phyloP scores from a whole-genome alignment of 164 flowering plant species.

The Tetracentron sinense region DNA sequence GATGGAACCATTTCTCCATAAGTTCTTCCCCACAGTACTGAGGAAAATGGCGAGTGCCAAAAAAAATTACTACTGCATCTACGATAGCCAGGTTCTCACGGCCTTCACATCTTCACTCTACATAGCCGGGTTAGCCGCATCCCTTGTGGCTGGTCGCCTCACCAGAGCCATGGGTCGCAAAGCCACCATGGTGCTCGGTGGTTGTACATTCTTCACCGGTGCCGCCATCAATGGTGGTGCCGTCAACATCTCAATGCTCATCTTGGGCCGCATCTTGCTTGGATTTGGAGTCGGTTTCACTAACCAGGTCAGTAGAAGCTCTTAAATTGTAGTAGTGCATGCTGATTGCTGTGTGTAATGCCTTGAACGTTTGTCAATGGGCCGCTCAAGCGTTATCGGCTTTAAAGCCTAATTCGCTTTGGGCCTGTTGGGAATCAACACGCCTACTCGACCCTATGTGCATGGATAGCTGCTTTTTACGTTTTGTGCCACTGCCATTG shows the following conservation, averaged over 20 bases:
- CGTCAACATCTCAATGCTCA: conserved; percentile 56
- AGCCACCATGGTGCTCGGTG: conserved; percentile 58
- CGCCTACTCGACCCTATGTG: too few relatives aligned
- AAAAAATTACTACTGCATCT: conserved; percentile 47
- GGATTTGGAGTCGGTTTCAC: conserved; percentile 42
- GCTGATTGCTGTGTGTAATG: too few relatives aligned
- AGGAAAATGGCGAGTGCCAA: conserved; percentile 34
- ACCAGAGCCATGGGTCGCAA: conserved; percentile 48
- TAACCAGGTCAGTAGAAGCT: conserved; percentile 66
- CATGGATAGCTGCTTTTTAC: too few relatives aligned
- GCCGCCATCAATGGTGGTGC: conserved; percentile 54
- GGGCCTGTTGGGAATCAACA: too few relatives aligned
- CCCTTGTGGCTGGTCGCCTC: conserved; percentile 45
- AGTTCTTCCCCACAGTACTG: conserved; percentile 56
- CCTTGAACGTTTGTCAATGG: too few relatives aligned
- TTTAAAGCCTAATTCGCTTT: too few relatives aligned
- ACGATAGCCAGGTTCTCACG: conserved; percentile 55
- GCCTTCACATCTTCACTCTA: conserved; percentile 71
- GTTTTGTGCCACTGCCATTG: too few relatives aligned
- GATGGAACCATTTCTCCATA: conserved; percentile 55
- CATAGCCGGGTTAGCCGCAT: conserved; percentile 54
- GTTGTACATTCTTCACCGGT: conserved; percentile 51
- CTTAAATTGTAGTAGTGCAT: too few relatives aligned
- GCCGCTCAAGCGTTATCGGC: too few relatives aligned
- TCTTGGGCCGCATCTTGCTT: conserved; percentile 67